Base-by-base conservation (phyloP, 2,329 filamentous ascomycete species). In the Cylindrodendrum hubeiense region DNA sequence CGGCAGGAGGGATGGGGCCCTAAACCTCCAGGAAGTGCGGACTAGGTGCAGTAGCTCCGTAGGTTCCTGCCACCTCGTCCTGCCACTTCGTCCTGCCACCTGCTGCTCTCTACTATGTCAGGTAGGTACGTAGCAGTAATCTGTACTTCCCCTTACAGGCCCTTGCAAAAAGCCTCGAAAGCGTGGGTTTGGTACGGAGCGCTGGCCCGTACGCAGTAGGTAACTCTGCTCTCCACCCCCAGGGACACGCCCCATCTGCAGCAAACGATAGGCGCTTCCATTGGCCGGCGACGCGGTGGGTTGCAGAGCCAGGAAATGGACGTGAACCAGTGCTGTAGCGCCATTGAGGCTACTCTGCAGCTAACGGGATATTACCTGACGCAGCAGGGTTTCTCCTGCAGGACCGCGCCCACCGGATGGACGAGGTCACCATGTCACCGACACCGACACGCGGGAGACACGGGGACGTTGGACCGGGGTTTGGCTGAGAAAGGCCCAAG, bases 301-400 rank as follows among this genome's bases (percentile, higher is more conserved):
- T 50, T 65, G 54, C 46, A 58, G 54, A 58, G 30, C 37, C 50
- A 59, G 57, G 56, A 68, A 34, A 58, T 55, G 62, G 59, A 61
- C 60, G 53, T 60, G 69, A 74, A 62, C 73, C 73, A 75, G 69
- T 75, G 58, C 70, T 75, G 67, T 71, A 70, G 69, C 73, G 68
- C 72, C 68, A 72, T 68, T 55, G 66, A 69, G 62, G 53, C 69
- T 58, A 67, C 57, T 70, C 69, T 76, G 72, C 73, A 76, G 64
- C 74, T 76, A 76, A 63, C 62, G 70, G 72, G 72, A 76, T 73
- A 76, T 76, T 76, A 75, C 72, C 71, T 71, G 67, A 69, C 63
- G 72, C 72, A 71, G 55, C 73, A 72, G 68, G 73, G 74, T 67
- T 75, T 67, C 70, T 74, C 71, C 70, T 75, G 74, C 74, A 76